Evolutionary conservation across 305 asterid species (phyloP), one percentile per base, ranked within the genome.

Genomic region (Fraxinus floribunda): DNA sequence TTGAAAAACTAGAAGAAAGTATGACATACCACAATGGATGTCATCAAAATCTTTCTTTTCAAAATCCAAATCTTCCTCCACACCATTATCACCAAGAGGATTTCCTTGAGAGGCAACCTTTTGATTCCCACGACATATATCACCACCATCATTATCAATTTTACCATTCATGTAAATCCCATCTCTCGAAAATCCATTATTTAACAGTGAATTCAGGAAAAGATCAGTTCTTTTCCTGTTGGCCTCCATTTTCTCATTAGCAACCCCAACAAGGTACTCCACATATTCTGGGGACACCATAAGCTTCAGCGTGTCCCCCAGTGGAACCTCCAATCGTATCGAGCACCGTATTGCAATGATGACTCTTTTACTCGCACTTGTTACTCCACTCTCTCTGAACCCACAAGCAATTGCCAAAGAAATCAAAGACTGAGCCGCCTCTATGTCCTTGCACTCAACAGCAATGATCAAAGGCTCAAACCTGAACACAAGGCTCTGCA

Each of bases 381-480:
- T 94, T 85, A 97, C 93, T 78, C 99, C 99, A 80, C 98, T 93
- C 93, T 97, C 99, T 78, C 98, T 92, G 87, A 97, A 97, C 79
- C 99, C 99, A 73, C 89, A 89, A 4, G 95, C 88, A 73, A 97
- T 91, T 26, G 99, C 98, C 15, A 93, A 86, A 15, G 97, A 89
- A 80, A 97, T 98, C 89, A 97, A 82, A 16, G 29, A 84, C 78
- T 90, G 94, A 79, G 98, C 98, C 7, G 97, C 89, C 77, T 85
- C 91, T 2, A 94, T 52, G 70, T 90, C 91, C 35, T 86, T 92
- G 82, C 96, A 92, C 90, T 97, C 98, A 29, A 91, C 96, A 15
- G 99, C 98, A 10, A 97, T 90, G 49, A 97, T 97, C 91, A 94
- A 79, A 0, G 99, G 99, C 90, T 97, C 99, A 82, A 93, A 97